phyloP scores from a whole-genome alignment of 73 alveolate genomes.

The Blepharisma japonicum region DNA sequence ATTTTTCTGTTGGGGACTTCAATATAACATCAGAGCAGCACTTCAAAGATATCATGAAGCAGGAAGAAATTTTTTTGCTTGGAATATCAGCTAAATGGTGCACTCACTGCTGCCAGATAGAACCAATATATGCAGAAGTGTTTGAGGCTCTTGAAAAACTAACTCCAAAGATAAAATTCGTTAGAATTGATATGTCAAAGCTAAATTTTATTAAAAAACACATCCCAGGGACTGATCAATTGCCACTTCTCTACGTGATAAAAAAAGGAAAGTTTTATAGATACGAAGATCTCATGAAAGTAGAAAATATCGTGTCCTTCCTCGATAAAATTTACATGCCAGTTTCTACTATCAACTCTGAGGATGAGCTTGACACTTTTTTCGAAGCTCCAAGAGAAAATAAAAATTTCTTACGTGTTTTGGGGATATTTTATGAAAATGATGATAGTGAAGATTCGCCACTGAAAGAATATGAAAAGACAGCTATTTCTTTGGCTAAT shows the following conservation, averaged over 20 bases:
- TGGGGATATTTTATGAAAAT: neutral
- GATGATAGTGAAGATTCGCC: neutral
- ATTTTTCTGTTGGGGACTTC: neutral
- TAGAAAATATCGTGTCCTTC: neutral
- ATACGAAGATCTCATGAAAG: neutral
- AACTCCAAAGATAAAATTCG: neutral
- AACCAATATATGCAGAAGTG: neutral
- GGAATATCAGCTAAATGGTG: constrained; percentile 33
- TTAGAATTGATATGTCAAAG: neutral
- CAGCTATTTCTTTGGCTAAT: neutral
- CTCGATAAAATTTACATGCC: neutral
- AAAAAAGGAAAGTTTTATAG: neutral
- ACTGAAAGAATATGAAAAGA: neutral
- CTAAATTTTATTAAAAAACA: neutral
- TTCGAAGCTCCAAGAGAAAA: neutral
- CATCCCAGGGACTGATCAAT: neutral
- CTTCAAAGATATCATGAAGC: neutral
- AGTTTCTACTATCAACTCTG: neutral
- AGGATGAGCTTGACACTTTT: neutral
- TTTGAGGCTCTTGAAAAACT: neutral
- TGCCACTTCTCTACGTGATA: neutral
- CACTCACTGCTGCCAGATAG: constrained; percentile 26
- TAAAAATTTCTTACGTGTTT: neutral
- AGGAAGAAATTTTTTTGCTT: neutral
- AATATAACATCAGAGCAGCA: constrained; percentile 27